These are phyloP conservation scores for Macrophomina tecta DNA, from an alignment of 2,329 filamentous ascomycete species.

Conservation along the genomic window DNA sequence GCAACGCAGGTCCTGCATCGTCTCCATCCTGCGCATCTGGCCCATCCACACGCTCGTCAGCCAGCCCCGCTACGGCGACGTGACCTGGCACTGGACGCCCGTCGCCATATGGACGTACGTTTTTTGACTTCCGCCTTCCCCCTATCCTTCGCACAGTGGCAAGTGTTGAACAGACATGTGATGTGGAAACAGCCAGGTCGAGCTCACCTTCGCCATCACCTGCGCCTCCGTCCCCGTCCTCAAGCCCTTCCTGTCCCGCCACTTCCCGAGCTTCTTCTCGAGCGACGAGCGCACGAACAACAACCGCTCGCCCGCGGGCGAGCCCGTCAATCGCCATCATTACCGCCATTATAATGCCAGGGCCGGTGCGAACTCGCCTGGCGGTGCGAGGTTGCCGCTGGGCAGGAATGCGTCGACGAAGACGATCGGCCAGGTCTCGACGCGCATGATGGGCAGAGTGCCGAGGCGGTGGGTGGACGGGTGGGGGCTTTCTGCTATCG, in stretches of 20 bases:
- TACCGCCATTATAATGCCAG: too few species aligned
- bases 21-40: constrained; percentile 11
- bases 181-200: background rate
- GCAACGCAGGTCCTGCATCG: constrained; percentile 5
- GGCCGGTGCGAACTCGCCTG: background rate
- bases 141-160: too few species aligned
- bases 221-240: constrained; percentile 23
- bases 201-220: constrained; percentile 16
- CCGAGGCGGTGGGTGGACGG: background rate
- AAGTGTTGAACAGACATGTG: too few species aligned
- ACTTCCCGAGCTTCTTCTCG: background rate
- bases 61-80: constrained; percentile 11
- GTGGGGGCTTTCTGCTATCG: too few species aligned
- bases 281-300: background rate
- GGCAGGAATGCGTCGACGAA: background rate
- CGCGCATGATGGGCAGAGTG: background rate
- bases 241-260: constrained; percentile 13
- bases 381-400: background rate
- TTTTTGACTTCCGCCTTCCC: background rate
- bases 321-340: background rate
- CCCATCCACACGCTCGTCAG: constrained; percentile 1
- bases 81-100: constrained; percentile 11
- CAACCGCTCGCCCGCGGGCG: background rate
- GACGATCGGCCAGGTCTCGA: constrained; percentile 10
- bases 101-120: constrained; percentile 13